Base-by-base conservation (phyloP, 1,139 yeast genomes). In the Williopsis jadinii region DNA sequence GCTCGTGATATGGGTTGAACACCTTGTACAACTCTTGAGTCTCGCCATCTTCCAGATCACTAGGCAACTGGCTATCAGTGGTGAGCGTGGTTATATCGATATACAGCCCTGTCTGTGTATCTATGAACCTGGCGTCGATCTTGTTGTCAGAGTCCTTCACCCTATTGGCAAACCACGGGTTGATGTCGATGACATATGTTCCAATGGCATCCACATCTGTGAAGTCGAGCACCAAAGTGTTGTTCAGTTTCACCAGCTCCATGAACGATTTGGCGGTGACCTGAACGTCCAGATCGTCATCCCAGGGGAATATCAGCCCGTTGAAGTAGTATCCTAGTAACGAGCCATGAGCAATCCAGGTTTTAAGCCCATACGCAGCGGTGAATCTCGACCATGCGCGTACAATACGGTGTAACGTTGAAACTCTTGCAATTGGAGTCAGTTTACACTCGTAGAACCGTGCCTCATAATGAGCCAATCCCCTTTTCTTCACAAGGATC, bases 321-420 rank as follows among this genome's bases (percentile, higher is more conserved):
- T 77, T 77, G 73, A 80, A 74, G 50, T 70, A 67, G 75, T 82
- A 79, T 1, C 82, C 80, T 29, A 77, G 54, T 42, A 78, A 59
- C 0, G 80, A 63, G 0, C 84, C 84, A 59, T 77, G 82, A 2
- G 77, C 77, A n/a, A 77, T 56, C 79, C 82, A 78, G 2, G 80
- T 66, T 34, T 63, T 59, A 3, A 76, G 44, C 0, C 70, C 70
- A 3, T 62, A 41, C n/a, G 62, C 54, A 15, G 58, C 56, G n/a
- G 77, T 58, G 53, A 77, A 77, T 26, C 67, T 56, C 9, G 77
- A 57, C 83, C 83, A 79, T 0, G 80, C 74, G 40, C 80, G 58
- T 1, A 71, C 59, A 11, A 73, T 49, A 28, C 75, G 60, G 51
- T 75, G 80, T 5, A 77, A 57, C 1, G 65, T 55, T 0, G 74